Evolutionary conservation across 176 grass and related monocot genomes (phyloP), one percentile per base, ranked within the genome.

Genomic region (Pharus latifolius): DNA sequence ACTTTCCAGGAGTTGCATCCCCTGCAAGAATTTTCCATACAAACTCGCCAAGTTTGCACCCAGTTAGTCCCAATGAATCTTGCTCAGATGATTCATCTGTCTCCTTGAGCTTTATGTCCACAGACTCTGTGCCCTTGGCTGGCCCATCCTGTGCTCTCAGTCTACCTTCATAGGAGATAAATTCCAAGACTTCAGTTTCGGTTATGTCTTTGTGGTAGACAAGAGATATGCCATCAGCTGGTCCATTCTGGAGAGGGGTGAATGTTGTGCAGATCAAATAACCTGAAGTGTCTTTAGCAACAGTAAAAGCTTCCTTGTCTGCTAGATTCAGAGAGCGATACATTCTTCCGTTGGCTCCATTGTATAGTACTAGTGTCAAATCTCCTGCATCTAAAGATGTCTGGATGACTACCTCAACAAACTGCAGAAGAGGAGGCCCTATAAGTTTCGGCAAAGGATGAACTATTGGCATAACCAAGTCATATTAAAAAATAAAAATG

Each of bases 101-200:
- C 42, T 84, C 74, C 20, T 59, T 20, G n/a, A 84, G 5, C 74
- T 44, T 73, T 11, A 84, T 58, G 13, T 84, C 82, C 14, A 31
- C 49, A 55, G 74, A 84, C 29, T 58, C 23, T 4, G 59, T 23
- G 29, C 74, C 67, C 55, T 58, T 65, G 9, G 31, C 74, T 43
- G 81, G 81, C n/a, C 81, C 67, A 84, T 84, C 58, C 18, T 17
- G n/a, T 59, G 74, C 74, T 72, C 18, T 48, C 48, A 84, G 2
- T 13, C 20, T 42, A 18, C 81, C 74, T 61, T 72, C 67, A 11
- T 78, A 84, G 9, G 81, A 84, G 25, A 84, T 4, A 78, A 84
- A 78, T 26, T 78, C 49, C 26, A 73, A 48, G 9, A 60, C 51
- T 65, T 78, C 50, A 42, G 19, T 45, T 30, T 72, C 10, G 35